Evolutionary conservation across 164 flowering plant species (phyloP).

Genomic region (Nymphaea thermarum): DNA sequence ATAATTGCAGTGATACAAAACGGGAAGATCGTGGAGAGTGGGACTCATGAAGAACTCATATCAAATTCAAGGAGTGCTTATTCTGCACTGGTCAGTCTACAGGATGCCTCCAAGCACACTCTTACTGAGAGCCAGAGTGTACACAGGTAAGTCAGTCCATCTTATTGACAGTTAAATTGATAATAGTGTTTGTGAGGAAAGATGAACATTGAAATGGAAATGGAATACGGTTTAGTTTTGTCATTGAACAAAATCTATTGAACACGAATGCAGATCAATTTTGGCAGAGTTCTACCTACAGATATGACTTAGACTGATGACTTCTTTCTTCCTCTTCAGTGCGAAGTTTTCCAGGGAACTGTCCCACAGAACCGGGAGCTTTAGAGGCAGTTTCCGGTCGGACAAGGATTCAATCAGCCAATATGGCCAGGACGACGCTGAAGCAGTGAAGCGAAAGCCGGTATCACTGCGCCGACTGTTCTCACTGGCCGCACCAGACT

Average conservation of each 20-base stretch:
- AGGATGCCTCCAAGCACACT: constrained; percentile 44
- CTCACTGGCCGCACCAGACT: constrained; percentile 80
- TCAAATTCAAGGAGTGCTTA: constrained; percentile 56
- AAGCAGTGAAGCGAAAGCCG: constrained; percentile 15
- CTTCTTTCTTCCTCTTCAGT: constrained; percentile 20
- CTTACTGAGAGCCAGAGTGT: constrained; percentile 10
- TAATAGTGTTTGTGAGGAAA: too few relatives aligned
- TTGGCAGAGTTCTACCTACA: too few relatives aligned
- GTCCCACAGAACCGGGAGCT: constrained; percentile 49
- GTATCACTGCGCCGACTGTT: constrained; percentile 57
- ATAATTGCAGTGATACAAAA: constrained; percentile 71
- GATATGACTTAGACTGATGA: neutral
- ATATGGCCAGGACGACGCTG: constrained; percentile 31
- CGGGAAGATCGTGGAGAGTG: constrained; percentile 78
- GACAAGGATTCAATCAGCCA: constrained; percentile 56
- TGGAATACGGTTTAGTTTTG: too few relatives aligned
- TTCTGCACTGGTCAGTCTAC: constrained; percentile 67
- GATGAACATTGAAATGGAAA: too few relatives aligned
- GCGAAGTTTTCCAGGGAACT: constrained; percentile 50
- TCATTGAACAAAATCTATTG: too few relatives aligned
- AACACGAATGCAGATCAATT: too few relatives aligned
- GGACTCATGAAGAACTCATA: constrained; percentile 84
- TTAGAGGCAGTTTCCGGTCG: constrained; percentile 73
- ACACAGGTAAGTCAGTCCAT: neutral
- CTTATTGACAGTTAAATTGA: too few relatives aligned